These are phyloP conservation scores for Tolypocladium ophioglossoides DNA, from an alignment of 2,329 filamentous ascomycete species.

Conservation along the genomic window DNA sequence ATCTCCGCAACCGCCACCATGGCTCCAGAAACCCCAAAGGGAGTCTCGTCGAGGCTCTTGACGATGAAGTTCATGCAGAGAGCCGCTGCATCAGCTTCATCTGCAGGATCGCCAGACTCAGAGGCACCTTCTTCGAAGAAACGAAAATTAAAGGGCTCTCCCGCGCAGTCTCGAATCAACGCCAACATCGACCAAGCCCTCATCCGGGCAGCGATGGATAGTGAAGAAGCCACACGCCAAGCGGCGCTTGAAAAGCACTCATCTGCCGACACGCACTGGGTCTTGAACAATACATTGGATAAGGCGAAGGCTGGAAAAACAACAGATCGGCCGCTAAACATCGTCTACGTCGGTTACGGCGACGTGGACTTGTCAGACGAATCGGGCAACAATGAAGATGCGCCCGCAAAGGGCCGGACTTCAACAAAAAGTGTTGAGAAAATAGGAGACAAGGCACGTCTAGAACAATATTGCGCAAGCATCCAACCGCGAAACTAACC, in stretches of 20 bases:
- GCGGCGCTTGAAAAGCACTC: constrained; percentile 51
- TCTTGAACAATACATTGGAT: constrained; percentile 41
- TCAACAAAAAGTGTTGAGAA: constrained; percentile 21
- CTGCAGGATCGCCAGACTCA: constrained; percentile 31
- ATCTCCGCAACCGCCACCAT: constrained; percentile 15
- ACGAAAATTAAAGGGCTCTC: constrained; percentile 36
- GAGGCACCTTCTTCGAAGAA: constrained; percentile 51
- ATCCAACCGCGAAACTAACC: constrained; percentile 2
- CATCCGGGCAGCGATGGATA: constrained; percentile 52
- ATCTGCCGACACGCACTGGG: constrained; percentile 65
- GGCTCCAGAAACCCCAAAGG: constrained; percentile 45
- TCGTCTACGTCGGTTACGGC: constrained; percentile 49
- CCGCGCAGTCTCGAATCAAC: constrained; percentile 25
- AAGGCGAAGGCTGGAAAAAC: constrained; percentile 14
- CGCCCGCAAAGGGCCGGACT: constrained; percentile 21
- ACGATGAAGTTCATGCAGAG: constrained; percentile 99
- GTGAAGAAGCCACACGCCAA: constrained; percentile 56
- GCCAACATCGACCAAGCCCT: constrained; percentile 43
- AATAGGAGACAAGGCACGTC: constrained; percentile 16
- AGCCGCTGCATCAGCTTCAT: constrained; percentile 52
- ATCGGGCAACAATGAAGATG: constrained; percentile 23
- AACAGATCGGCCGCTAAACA: constrained; percentile 32
- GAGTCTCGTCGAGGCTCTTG: constrained; percentile 77
- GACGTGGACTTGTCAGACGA: constrained; percentile 34
- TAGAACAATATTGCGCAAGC: constrained; percentile 7